Percentiles rank a stretch among this genome's conserved stretches.
Evolutionary conservation across 306 rosid genomes (phyloP).

Genomic region (Prunus fruticosa): DNA sequence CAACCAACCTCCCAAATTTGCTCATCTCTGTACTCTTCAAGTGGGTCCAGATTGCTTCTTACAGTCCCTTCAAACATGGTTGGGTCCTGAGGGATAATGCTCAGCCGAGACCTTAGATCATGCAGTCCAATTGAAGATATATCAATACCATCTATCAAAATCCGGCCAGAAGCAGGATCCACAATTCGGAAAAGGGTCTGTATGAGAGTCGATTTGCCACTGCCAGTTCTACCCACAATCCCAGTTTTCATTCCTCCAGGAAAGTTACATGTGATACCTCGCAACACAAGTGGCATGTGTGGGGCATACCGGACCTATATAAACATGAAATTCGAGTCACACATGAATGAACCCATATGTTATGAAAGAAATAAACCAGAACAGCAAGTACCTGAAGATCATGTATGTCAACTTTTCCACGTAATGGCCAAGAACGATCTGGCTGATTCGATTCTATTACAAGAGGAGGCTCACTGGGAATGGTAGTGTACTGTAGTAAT

Average conservation of each 20-base stretch:
- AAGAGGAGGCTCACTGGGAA: slow-evolving; percentile 80
- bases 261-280: slow-evolving; percentile 70
- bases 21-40: slow-evolving; percentile 77
- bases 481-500: slow-evolving; percentile 63
- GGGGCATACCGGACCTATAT: slow-evolving; percentile 84
- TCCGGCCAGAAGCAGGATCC: slow-evolving; percentile 57
- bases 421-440: slow-evolving; percentile 62
- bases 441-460: slow-evolving; percentile 53
- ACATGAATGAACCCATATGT: neutral
- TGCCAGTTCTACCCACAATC: slow-evolving; percentile 91
- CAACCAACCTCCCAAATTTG: slow-evolving; percentile 81
- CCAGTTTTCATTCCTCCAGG: slow-evolving; percentile 76
- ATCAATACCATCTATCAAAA: slow-evolving; percentile 59
- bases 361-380: neutral
- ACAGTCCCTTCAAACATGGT: slow-evolving; percentile 96
- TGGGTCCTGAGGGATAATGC: slow-evolving; percentile 94
- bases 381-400: slow-evolving; percentile 57
- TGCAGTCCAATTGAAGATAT: slow-evolving; percentile 69
- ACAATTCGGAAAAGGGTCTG: slow-evolving; percentile 71
- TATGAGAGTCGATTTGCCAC: slow-evolving; percentile 82
- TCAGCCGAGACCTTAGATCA: slow-evolving; percentile 69
- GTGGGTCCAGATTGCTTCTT: slow-evolving; percentile 75
- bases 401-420: slow-evolving; percentile 64
- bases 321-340: neutral
- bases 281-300: slow-evolving; percentile 81